Evolutionary conservation across 306 rosid genomes (phyloP).

Genomic region (apple (Malus domestica)): DNA sequence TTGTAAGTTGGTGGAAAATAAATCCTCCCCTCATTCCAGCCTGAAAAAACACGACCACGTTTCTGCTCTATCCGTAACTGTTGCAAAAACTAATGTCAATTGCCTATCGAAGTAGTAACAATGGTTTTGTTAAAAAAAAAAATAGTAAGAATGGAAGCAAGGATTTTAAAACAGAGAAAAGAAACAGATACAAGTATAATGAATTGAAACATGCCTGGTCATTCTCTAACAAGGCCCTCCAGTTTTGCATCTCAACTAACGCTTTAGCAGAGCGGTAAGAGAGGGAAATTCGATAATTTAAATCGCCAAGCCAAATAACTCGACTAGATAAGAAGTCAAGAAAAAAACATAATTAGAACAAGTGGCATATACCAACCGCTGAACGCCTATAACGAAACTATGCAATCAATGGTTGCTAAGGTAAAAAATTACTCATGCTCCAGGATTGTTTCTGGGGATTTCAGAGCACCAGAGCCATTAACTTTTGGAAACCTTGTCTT

Average conservation of each 20-base stretch:
- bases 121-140: neutral
- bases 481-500: slow-evolving; percentile 95
- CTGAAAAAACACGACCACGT: slow-evolving; percentile 71
- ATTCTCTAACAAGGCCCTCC: slow-evolving; percentile 96
- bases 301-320: slow-evolving; percentile 97
- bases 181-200: neutral
- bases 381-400: neutral
- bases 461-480: slow-evolving; percentile 54
- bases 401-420: neutral
- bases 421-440: slow-evolving; percentile 82
- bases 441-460: slow-evolving; percentile 92
- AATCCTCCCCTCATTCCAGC: slow-evolving; percentile 98
- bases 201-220: slow-evolving; percentile 62
- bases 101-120: neutral
- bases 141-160: slow-evolving; percentile 3
- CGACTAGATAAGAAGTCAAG: slow-evolving; percentile 47
- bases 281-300: slow-evolving; percentile 90
- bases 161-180: slow-evolving; percentile 3
- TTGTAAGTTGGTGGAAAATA: slow-evolving; percentile 98
- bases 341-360: slow-evolving; percentile 9
- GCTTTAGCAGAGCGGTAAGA: slow-evolving; percentile 93
- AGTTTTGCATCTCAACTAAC: slow-evolving; percentile 97
- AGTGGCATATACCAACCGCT: neutral
- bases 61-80: slow-evolving; percentile 94
- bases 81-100: slow-evolving; percentile 18